Percentiles rank a stretch among this genome's conserved stretches.
These are phyloP conservation scores for Paraphaeosphaeria sporulosa DNA, from an alignment of 2,329 filamentous ascomycete species.

Conservation along the genomic window DNA sequence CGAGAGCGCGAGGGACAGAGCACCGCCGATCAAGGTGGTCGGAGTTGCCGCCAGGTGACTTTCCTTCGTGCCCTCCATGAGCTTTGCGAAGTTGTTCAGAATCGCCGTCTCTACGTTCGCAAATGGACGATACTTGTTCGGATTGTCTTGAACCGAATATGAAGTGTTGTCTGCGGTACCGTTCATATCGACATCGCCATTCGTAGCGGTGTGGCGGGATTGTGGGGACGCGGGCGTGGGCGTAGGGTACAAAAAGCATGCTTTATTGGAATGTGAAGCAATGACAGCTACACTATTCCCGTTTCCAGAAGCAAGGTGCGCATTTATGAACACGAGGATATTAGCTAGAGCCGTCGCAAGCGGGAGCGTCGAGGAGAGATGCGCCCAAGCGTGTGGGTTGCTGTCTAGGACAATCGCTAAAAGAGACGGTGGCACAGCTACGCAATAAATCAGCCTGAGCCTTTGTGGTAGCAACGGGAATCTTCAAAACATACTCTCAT, in stretches of 20 bases:
- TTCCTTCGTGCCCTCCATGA: conserved; percentile 73
- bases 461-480: neutral
- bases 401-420: conserved; percentile 93
- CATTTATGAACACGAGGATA: conserved; percentile 95
- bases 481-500: conserved; percentile 36
- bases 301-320: conserved; percentile 92
- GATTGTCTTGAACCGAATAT: conserved; percentile 52
- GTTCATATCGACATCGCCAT: conserved; percentile 39
- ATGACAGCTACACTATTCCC: conserved; percentile 92
- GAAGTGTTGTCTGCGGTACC: conserved; percentile 26
- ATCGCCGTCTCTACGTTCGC: conserved; percentile 84
- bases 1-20: conserved; percentile 85
- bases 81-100: conserved; percentile 73
- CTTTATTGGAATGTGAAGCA: conserved; percentile 85
- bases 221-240: conserved; percentile 38
- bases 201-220: conserved; percentile 26
- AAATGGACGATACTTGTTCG: conserved; percentile 95
- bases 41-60: conserved; percentile 70
- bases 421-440: conserved; percentile 75
- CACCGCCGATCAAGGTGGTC: conserved; percentile 89
- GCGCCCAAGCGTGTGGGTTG: conserved; percentile 92
- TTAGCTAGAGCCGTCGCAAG: conserved; percentile 86
- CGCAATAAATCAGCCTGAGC: conserved; percentile 19
- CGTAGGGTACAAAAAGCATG: conserved; percentile 87
- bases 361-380: conserved; percentile 75